Percentiles rank a stretch among this genome's conserved stretches.
Evolutionary conservation across 2,329 filamentous ascomycete genomes (phyloP).

Genomic region (Rachicladosporium sp.): DNA sequence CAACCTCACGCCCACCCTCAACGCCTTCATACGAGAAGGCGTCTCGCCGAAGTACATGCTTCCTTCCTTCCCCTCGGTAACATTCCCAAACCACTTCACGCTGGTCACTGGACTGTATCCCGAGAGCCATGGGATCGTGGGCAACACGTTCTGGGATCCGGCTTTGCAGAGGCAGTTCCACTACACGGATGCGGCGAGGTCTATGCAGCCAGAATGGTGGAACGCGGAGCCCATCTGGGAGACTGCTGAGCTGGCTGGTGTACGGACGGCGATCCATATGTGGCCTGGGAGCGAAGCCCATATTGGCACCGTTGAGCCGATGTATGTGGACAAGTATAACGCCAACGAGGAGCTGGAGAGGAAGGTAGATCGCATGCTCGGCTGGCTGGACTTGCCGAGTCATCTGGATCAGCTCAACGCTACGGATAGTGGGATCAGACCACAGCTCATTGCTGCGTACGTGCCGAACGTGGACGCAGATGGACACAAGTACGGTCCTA

Average conservation of each 20-base stretch:
- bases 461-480: slow-evolving; percentile 83
- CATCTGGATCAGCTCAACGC: slow-evolving; percentile 41
- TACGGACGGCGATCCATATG: slow-evolving; percentile 84
- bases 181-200: slow-evolving; percentile 65
- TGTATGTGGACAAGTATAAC: slow-evolving; percentile 75
- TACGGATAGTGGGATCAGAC: slow-evolving; percentile 43
- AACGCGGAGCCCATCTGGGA: slow-evolving; percentile 87
- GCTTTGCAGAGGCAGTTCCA: slow-evolving; percentile 65
- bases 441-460: slow-evolving; percentile 87
- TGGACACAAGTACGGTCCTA: slow-evolving; percentile 81
- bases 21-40: slow-evolving; percentile 65
- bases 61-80: slow-evolving; percentile 57
- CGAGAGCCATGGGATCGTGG: slow-evolving; percentile 83
- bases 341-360: slow-evolving; percentile 57
- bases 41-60: slow-evolving; percentile 77
- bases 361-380: slow-evolving; percentile 70
- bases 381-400: slow-evolving; percentile 74
- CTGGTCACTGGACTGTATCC: slow-evolving; percentile 85
- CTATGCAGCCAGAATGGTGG: slow-evolving; percentile 88
- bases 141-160: slow-evolving; percentile 91
- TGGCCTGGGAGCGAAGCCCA: slow-evolving; percentile 94
- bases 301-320: slow-evolving; percentile 61
- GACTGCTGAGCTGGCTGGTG: slow-evolving; percentile 71
- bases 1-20: slow-evolving; percentile 70
- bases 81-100: slow-evolving; percentile 90